These are phyloP conservation scores for Fragilaria crotonensis DNA, from an alignment of 108 stramenopile species.

Conservation along the genomic window DNA sequence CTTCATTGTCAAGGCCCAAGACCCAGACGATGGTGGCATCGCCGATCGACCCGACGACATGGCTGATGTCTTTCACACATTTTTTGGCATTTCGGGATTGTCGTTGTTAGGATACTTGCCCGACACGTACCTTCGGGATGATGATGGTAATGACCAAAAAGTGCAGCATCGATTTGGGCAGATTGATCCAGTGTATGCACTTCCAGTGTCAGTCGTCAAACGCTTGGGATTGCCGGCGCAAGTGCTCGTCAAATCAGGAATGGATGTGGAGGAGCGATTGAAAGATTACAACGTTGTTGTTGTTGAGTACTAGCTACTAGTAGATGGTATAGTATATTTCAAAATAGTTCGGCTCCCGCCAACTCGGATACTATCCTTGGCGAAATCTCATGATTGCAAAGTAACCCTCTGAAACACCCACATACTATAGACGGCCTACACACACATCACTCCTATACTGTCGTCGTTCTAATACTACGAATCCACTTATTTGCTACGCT, in stretches of 20 bases:
- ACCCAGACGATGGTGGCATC: slow-evolving; percentile 97
- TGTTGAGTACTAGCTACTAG: too few species aligned
- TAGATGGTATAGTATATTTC: too few species aligned
- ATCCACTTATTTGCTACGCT: slow-evolving; percentile 89
- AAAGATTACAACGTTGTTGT: slow-evolving; percentile 21
- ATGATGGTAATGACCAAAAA: not conserved
- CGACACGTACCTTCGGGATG: not conserved
- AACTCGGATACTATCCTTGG: too few species aligned
- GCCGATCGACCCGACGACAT: slow-evolving; percentile 93
- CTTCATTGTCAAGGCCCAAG: slow-evolving; percentile 96
- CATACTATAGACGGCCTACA: too few species aligned
- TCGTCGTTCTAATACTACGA: too few species aligned
- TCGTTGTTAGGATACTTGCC: slow-evolving; percentile 74
- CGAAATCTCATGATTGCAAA: too few species aligned
- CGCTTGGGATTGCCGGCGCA: slow-evolving; percentile 51
- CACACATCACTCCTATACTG: too few species aligned
- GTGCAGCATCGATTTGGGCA: slow-evolving; percentile 29
- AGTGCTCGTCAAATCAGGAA: slow-evolving; percentile 25
- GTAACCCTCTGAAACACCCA: too few species aligned
- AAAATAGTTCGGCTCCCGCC: too few species aligned
- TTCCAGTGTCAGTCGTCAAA: slow-evolving; percentile 71
- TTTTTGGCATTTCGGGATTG: slow-evolving; percentile 95
- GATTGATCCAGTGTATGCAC: slow-evolving; percentile 85
- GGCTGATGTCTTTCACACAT: slow-evolving; percentile 98
- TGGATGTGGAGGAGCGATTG: slow-evolving; percentile 31